Conservation (phyloP, 306 rosid genomes). For the Oxytropis ochrocephala region DNA sequence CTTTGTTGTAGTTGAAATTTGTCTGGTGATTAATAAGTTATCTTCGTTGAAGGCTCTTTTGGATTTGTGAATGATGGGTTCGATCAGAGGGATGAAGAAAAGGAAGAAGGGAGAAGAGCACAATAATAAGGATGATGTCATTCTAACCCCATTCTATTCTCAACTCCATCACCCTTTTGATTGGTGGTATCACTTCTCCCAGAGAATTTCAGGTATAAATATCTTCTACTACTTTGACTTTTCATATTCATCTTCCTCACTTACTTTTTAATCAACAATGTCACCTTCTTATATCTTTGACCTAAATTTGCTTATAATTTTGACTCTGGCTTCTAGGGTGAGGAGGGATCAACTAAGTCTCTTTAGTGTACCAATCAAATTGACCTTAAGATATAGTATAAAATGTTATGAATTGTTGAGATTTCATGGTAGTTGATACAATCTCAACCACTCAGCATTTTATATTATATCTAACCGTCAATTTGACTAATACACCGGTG, state of each 20-base stretch:
- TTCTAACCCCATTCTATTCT: slow-evolving; percentile 39
- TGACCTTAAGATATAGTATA: no score
- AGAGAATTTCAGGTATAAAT: slow-evolving; percentile 58
- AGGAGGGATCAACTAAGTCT: no score
- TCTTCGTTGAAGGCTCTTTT: slow-evolving; percentile 12
- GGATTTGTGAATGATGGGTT: slow-evolving; percentile 58
- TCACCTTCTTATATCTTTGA: background rate
- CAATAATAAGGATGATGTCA: slow-evolving; percentile 50
- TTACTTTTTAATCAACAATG: background rate
- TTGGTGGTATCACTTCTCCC: slow-evolving; percentile 86
- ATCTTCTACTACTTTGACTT: background rate
- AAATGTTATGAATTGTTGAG: background rate
- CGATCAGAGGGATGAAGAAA: slow-evolving; percentile 75
- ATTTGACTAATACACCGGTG: no score
- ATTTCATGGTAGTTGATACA: no score
- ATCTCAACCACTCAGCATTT: no score
- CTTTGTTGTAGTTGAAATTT: slow-evolving; percentile 32
- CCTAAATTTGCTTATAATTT: slow-evolving; percentile 14
- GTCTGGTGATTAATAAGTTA: slow-evolving; percentile 29
- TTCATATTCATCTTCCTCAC: background rate
- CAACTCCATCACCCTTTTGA: slow-evolving; percentile 51
- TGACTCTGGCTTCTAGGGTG: background rate
- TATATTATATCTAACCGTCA: no score
- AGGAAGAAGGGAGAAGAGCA: slow-evolving; percentile 48
- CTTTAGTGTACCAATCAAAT: no score